Percentiles rank a stretch among this genome's conserved stretches.
These are phyloP conservation scores for Globisporangium uncinulatum DNA, from an alignment of 352 stramenopile genomes.

Conservation along the genomic window DNA sequence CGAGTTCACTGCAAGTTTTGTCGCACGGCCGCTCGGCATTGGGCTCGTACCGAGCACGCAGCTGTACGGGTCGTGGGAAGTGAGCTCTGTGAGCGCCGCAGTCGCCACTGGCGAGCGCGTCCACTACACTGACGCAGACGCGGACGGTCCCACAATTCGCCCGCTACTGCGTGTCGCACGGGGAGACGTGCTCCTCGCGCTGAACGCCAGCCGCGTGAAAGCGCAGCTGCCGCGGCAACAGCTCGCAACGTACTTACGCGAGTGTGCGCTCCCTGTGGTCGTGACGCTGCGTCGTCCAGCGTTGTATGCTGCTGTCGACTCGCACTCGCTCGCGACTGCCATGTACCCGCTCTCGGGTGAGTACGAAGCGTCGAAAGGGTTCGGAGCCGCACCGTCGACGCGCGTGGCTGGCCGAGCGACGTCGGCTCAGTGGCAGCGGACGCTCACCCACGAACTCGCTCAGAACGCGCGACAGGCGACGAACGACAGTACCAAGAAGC, in stretches of 20 bases:
- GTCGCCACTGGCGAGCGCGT: conserved; percentile 6
- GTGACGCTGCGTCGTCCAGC: conserved; percentile 61
- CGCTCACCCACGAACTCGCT: conserved; percentile 46
- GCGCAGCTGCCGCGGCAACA: conserved; percentile 41
- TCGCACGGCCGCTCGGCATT: conserved; percentile 57
- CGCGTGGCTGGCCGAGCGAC: conserved; percentile 46
- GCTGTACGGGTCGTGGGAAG: conserved; percentile 75
- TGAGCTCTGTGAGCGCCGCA: conserved; percentile 35
- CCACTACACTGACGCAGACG: conserved; percentile 1
- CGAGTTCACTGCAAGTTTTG: conserved; percentile 68
- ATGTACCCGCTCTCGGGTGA: conserved; percentile 71
- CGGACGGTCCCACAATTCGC: conserved; percentile 6
- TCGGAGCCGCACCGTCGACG: conserved; percentile 13
- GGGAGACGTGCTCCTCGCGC: conserved; percentile 62
- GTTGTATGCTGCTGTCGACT: conserved; percentile 58
- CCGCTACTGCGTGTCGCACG: conserved; percentile 20
- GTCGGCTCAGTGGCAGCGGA: conserved; percentile 62
- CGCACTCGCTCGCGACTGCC: conserved; percentile 51
- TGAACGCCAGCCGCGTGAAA: conserved; percentile 47
- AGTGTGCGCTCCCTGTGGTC: conserved; percentile 45
- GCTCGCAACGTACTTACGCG: conserved; percentile 37
- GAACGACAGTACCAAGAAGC: conserved; percentile 11
- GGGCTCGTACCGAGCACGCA: conserved; percentile 75
- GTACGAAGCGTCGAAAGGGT: conserved; percentile 25
- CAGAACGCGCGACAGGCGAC: conserved; percentile 27